phyloP scores from a whole-genome alignment of 495 filamentous ascomycete species.

The Clohesyomyces aquaticus region DNA sequence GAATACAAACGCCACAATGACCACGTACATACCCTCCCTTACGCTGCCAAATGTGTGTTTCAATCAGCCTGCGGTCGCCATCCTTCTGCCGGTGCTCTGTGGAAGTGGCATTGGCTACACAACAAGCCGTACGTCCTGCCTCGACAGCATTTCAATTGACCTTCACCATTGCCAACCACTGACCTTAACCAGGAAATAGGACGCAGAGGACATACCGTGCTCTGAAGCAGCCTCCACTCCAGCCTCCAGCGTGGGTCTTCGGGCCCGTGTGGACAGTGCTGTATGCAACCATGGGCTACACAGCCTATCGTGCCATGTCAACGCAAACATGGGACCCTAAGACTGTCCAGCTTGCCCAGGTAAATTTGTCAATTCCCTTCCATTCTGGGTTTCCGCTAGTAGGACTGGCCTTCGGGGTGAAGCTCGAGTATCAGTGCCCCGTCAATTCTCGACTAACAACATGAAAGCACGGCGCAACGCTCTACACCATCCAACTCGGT shows the following conservation, averaged over 20 bases:
- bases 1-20: slow-evolving; percentile 58
- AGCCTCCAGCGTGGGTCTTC: slow-evolving; percentile 79
- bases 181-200: slow-evolving; percentile 51
- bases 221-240: slow-evolving; percentile 77
- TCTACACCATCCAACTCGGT: slow-evolving; percentile 83
- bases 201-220: slow-evolving; percentile 66
- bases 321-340: slow-evolving; percentile 57
- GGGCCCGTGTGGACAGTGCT: slow-evolving; percentile 84
- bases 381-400: too few relatives aligned
- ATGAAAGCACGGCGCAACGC: slow-evolving; percentile 62
- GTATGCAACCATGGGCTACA: slow-evolving; percentile 88
- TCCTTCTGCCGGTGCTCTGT: slow-evolving; percentile 68
- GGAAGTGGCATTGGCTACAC: slow-evolving; percentile 68
- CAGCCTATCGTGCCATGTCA: slow-evolving; percentile 71
- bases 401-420: too few relatives aligned
- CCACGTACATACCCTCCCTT: slow-evolving; percentile 60
- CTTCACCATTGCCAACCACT: not conserved
- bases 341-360: slow-evolving; percentile 49
- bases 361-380: slow-evolving; percentile 30
- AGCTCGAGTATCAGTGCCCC: too few relatives aligned
- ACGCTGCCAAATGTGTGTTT: slow-evolving; percentile 68
- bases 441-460: slow-evolving; percentile 4
- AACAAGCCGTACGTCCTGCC: slow-evolving; percentile 55
- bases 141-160: not conserved
- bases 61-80: slow-evolving; percentile 64